Evolutionary conservation across 306 rosid genomes (phyloP), one percentile per base, ranked within the genome.

Genomic region (Malus orientalis): DNA sequence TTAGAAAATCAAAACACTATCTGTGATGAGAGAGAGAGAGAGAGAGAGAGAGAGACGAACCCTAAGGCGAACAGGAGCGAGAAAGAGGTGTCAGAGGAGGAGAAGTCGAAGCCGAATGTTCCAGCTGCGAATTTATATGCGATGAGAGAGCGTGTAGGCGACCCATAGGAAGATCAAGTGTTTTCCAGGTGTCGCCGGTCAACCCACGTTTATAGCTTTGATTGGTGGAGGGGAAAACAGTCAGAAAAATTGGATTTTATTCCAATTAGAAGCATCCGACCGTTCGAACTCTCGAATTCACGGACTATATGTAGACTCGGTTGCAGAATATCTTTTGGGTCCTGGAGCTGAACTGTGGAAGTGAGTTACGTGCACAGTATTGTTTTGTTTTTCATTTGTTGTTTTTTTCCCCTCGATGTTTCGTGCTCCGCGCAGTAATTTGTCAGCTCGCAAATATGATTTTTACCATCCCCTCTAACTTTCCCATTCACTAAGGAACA

Each of bases 1-100:
- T 57, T 22, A 2, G 3, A 11, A 7, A 73, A 73, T 14, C 36
- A n/a, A 55, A 72, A 29, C 27, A 12, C 33, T 1, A 38, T 2
- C 7, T 38, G 10, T 7, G 42, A 38, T 38, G 42, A 20, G 1
- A 16, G 0, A 47, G 13, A 42, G 36, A 38, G 25, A 16, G 42
- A 36, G 67, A 80, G 33, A 58, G 22, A 74, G 67, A 53, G 55
- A 80, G 33, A 58, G 22, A 74, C 12, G 20, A 80, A 67, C 70
- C 79, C 83, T 67, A 64, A 42, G 42, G 74, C 58, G 77, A 79
- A 83, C 74, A 65, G 80, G 63, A 64, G 53, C 65, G 19, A 30
- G 45, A 29, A 55, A 58, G 63, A 45, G 62, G 38, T 66, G 85
- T 71, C 55, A 25, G 74, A 42, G 36, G 44, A 74, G 74, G 78